Conservation (phyloP, 2,329 filamentous ascomycete species). For the Macroventuria anomochaeta region DNA sequence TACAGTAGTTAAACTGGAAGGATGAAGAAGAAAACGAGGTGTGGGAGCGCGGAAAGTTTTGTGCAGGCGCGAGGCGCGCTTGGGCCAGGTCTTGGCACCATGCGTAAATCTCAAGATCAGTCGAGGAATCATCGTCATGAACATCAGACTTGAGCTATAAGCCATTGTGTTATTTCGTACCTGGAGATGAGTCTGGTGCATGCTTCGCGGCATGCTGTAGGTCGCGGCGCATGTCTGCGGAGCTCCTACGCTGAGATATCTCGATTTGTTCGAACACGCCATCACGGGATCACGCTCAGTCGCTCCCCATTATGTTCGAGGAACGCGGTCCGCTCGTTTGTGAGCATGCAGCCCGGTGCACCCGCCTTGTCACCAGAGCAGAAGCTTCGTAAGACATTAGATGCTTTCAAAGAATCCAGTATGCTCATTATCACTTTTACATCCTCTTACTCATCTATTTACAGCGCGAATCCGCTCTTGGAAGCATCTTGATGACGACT, state of each 20-base stretch:
- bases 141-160: not conserved
- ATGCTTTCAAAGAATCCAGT: constrained; percentile 44
- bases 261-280: constrained; percentile 36
- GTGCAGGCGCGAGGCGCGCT: constrained; percentile 31
- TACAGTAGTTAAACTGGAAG: constrained; percentile 99
- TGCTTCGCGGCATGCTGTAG: constrained; percentile 23
- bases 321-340: constrained; percentile 23
- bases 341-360: constrained; percentile 5
- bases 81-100: constrained; percentile 23
- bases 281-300: constrained; percentile 37
- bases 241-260: constrained; percentile 46
- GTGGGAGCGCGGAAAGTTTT: constrained; percentile 45
- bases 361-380: constrained; percentile 22
- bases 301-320: constrained; percentile 15
- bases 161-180: not conserved
- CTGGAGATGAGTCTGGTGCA: constrained; percentile 32
- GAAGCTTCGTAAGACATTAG: constrained; percentile 31
- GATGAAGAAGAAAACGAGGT: constrained; percentile 68
- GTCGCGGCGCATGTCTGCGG: constrained; percentile 27
- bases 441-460: not conserved
- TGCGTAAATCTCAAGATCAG: constrained; percentile 14
- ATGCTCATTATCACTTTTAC: constrained; percentile 4
- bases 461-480: constrained; percentile 18
- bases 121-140: constrained; percentile 5
- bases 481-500: constrained; percentile 44